Conservation (phyloP, 768 basidiomycete species). For the Holtermannia corniformis region DNA sequence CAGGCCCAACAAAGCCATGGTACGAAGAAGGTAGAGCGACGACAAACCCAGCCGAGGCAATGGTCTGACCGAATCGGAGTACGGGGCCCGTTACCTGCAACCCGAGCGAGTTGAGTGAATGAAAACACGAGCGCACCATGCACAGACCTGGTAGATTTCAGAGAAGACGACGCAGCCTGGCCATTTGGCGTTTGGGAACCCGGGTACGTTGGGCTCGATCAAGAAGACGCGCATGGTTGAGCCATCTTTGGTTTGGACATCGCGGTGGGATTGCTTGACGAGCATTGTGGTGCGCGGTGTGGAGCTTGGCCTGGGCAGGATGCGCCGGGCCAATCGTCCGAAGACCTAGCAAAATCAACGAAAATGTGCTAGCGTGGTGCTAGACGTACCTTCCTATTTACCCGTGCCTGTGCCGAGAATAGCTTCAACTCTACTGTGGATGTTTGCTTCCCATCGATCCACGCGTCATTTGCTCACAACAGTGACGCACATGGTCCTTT, state of each 20-base stretch:
- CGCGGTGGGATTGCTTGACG: constrained; percentile 66
- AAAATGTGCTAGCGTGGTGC: too few species aligned
- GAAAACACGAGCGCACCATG: background rate
- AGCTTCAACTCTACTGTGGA: too few species aligned
- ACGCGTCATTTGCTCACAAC: too few species aligned
- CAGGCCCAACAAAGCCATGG: constrained; percentile 86
- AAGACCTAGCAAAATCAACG: too few species aligned
- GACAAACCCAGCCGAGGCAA: constrained; percentile 38
- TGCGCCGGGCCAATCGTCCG: too few species aligned
- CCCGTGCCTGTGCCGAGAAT: too few species aligned
- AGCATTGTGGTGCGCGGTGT: constrained; percentile 60
- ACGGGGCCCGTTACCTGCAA: constrained; percentile 74
- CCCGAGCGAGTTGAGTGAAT: constrained; percentile 43
- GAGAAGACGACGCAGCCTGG: constrained; percentile 60
- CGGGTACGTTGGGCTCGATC: constrained; percentile 65
- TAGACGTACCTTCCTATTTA: too few species aligned
- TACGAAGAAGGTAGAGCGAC: constrained; percentile 47
- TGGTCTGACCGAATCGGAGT: constrained; percentile 33
- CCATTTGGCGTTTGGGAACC: constrained; percentile 83
- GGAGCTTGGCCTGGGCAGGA: too few species aligned
- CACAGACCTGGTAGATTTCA: constrained; percentile 61
- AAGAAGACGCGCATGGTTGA: constrained; percentile 69
- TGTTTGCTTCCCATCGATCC: too few species aligned
- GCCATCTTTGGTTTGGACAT: constrained; percentile 62
- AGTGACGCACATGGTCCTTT: too few species aligned